Evolutionary conservation across 805 yeast genomes (phyloP).

Genomic region (Kazachstania kunashirensis): DNA sequence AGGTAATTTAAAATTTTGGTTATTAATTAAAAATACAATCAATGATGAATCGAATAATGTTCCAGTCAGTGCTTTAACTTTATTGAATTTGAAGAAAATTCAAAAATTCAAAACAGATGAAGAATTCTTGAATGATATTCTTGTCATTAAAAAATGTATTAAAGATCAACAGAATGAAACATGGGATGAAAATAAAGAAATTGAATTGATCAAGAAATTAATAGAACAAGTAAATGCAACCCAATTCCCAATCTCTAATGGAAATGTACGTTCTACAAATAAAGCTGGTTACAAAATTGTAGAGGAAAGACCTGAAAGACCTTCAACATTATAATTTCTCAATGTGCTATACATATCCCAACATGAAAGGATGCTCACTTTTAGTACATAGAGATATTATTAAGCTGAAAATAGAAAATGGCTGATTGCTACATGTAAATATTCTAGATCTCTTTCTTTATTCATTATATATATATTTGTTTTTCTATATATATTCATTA

Average conservation of each 20-base stretch:
- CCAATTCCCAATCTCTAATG: background rate
- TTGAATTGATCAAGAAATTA: background rate
- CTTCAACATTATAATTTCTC: background rate
- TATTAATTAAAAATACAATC: slow-evolving; percentile 17
- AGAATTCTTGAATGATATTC: slow-evolving; percentile 12
- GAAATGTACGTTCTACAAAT: background rate
- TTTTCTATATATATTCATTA: background rate
- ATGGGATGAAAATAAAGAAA: slow-evolving; percentile 4
- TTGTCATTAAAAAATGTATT: slow-evolving; percentile 6
- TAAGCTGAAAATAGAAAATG: too few relatives aligned
- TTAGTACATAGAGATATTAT: slow-evolving; percentile 3
- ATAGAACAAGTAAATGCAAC: background rate
- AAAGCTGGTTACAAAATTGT: slow-evolving; percentile 3
- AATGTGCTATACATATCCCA: background rate
- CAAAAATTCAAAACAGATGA: slow-evolving; percentile 11
- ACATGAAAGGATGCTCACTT: background rate
- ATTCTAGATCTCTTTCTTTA: background rate
- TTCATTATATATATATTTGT: too few relatives aligned
- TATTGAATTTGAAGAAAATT: slow-evolving; percentile 20
- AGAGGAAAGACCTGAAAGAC: slow-evolving; percentile 5
- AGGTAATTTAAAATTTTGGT: slow-evolving; percentile 29
- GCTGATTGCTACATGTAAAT: background rate
- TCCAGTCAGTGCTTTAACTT: slow-evolving; percentile 12
- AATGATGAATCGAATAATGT: slow-evolving; percentile 19
- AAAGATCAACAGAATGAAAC: slow-evolving; percentile 1